Evolutionary conservation across 1,139 yeast species (phyloP), one percentile per base, ranked within the genome.

Genomic region (Pichia norvegensis): DNA sequence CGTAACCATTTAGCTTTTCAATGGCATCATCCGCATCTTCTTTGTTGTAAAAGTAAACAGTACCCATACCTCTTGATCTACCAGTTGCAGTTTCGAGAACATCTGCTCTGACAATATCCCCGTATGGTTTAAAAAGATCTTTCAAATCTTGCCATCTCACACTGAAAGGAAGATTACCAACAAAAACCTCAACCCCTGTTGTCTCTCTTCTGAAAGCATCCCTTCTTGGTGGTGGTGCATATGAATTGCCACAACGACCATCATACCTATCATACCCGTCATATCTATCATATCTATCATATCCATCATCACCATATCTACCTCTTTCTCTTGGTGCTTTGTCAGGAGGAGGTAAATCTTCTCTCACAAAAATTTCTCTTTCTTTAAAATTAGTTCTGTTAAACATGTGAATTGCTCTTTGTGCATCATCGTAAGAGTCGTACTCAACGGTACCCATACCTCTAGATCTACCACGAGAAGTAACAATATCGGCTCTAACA

Each of bases 361-460:
- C 95, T 66, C 97, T 81, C 9, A 92, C 95, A 67, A 85, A 90
- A 40, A 92, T 84, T 57, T 80, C 82, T 62, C 98, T 80, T 16
- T 92, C 95, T 61, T 73, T 69, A 54, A 83, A 76, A 43, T 71
- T 74, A 31, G 77, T 72, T 60, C 85, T 84, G 65, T 86, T 85
- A 59, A 75, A 81, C 55, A 78, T 73, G 45, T 71, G 69, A 54
- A 92, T 87, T 22, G 97, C 97, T 35, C 69, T 73, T 46, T 73
- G 75, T 3, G 90, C 97, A 49, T 80, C 86, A 21, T 76, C 81
- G 47, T 74, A 70, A 44, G 72, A 70, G 14, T 79, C 70, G 60
- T 84, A 92, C 64, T 92, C 97, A 36, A 92, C 97, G 19, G 96
- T 86, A 43, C 90, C 94, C 92, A 82, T 84, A 53, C 98, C 90